These are phyloP conservation scores for Fusarium sp. DNA, from an alignment of 2,329 filamentous ascomycete species.

Conservation along the genomic window DNA sequence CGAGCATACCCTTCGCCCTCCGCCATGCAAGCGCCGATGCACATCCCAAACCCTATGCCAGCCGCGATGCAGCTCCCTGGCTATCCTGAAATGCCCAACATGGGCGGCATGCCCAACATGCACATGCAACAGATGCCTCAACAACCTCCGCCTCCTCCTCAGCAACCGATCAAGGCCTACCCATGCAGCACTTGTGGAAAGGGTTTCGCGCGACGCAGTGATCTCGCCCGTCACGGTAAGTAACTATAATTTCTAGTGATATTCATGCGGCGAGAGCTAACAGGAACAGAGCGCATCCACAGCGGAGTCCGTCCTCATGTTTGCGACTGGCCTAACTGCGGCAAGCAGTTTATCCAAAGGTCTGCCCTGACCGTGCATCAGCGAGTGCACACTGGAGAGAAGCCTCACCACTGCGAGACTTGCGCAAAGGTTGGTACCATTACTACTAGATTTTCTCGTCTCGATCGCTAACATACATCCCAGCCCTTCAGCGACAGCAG, in stretches of 20 bases:
- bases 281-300: slow-evolving; percentile 87
- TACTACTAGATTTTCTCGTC: too few species aligned
- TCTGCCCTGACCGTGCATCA: slow-evolving; percentile 95
- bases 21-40: slow-evolving; percentile 61
- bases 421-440: slow-evolving; percentile 83
- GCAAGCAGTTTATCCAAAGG: slow-evolving; percentile 97
- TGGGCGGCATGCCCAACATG: slow-evolving; percentile 52
- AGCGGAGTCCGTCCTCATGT: slow-evolving; percentile 90
- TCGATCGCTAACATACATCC: slow-evolving; percentile 20
- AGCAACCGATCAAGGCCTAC: slow-evolving; percentile 73
- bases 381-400: slow-evolving; percentile 96
- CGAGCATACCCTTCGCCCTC: slow-evolving; percentile 65
- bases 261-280: slow-evolving; percentile 34
- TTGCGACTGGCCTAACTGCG: slow-evolving; percentile 88
- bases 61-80: slow-evolving; percentile 56
- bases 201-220: slow-evolving; percentile 91
- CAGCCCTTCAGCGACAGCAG: slow-evolving; percentile 97
- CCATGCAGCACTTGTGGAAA: slow-evolving; percentile 91
- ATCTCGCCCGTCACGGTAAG: slow-evolving; percentile 93
- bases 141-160: slow-evolving; percentile 47
- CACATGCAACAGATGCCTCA: slow-evolving; percentile 50
- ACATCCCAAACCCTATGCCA: slow-evolving; percentile 57
- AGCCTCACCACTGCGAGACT: slow-evolving; percentile 96
- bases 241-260: background rate
- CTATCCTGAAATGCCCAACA: slow-evolving; percentile 56